A percentile compares a stretch with the other conserved stretches of the same genome.
These are phyloP conservation scores for Metschnikowia dekortorum DNA, from an alignment of 805 yeast genomes.

Conservation along the genomic window DNA sequence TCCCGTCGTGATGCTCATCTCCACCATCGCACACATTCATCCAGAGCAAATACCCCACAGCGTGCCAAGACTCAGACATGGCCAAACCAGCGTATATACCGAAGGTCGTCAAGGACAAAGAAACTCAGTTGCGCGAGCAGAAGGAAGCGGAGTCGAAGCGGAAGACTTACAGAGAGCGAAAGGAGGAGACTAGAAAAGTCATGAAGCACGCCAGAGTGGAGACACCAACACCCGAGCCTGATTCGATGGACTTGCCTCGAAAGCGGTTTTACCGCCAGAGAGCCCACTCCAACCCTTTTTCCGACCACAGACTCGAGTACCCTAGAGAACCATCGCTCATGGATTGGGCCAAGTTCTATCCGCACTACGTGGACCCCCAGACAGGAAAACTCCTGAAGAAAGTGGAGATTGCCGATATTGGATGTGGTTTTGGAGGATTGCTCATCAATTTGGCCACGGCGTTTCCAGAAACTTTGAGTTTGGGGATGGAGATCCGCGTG, in stretches of 20 bases:
- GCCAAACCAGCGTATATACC: constrained; percentile 10
- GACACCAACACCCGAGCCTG: constrained; percentile 22
- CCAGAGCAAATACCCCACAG: background rate
- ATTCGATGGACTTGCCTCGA: constrained; percentile 58
- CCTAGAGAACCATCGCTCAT: constrained; percentile 76
- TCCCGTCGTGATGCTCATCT: constrained; percentile 2
- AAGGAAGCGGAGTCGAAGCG: constrained; percentile 32
- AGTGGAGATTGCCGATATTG: constrained; percentile 91
- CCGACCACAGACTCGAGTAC: constrained; percentile 89
- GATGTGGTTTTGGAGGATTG: constrained; percentile 97
- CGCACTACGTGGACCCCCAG: constrained; percentile 46
- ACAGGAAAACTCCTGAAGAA: constrained; percentile 41
- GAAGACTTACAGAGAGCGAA: constrained; percentile 45
- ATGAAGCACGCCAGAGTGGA: constrained; percentile 46
- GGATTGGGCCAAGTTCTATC: constrained; percentile 84
- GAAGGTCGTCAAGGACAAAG: constrained; percentile 12
- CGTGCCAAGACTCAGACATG: constrained; percentile 4
- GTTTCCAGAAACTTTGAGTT: constrained; percentile 67
- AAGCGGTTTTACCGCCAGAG: constrained; percentile 91
- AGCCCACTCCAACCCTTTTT: constrained; percentile 96
- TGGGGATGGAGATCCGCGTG: constrained; percentile 97
- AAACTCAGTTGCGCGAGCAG: constrained; percentile 17
- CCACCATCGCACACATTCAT: background rate
- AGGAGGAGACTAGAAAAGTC: constrained; percentile 41
- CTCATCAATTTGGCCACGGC: constrained; percentile 72